Evolutionary conservation across 164 flowering plant species (phyloP).

Genomic region (Stephania japonica): DNA sequence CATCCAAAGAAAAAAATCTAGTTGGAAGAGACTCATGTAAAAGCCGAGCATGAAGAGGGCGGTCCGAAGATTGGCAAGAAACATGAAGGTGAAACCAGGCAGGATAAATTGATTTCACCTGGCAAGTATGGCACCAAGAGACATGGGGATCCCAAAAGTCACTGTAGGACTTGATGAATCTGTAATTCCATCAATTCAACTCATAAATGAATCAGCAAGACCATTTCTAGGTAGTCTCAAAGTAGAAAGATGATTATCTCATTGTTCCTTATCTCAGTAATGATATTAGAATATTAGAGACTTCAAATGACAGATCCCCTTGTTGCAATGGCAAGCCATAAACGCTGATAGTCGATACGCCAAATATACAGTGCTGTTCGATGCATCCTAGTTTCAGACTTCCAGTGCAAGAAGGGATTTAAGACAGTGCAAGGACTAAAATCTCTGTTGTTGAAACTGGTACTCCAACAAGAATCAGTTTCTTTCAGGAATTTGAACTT

Average conservation of each 20-base stretch:
- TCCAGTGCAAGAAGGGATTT: slow-evolving; percentile 33
- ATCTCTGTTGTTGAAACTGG: slow-evolving; percentile 10
- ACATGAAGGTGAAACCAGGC: slow-evolving; percentile 36
- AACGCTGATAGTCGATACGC: slow-evolving; percentile 24
- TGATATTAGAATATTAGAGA: slow-evolving; percentile 30
- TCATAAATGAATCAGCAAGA: background rate
- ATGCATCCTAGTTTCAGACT: slow-evolving; percentile 6
- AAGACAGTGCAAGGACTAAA: slow-evolving; percentile 22
- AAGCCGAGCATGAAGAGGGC: slow-evolving; percentile 21
- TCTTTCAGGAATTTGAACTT: too few species aligned
- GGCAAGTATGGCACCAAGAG: slow-evolving; percentile 66
- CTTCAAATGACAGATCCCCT: slow-evolving; percentile 31
- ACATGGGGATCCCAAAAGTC: slow-evolving; percentile 81
- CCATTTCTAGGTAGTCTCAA: slow-evolving; percentile 22
- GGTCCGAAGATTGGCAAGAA: slow-evolving; percentile 27
- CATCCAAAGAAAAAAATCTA: background rate
- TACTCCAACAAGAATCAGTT: slow-evolving; percentile 13
- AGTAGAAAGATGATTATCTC: slow-evolving; percentile 48
- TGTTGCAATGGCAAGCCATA: slow-evolving; percentile 15
- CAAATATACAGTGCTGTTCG: slow-evolving; percentile 15
- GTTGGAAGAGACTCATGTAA: background rate
- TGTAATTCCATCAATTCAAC: slow-evolving; percentile 20
- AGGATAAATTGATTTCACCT: slow-evolving; percentile 66
- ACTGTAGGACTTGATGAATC: slow-evolving; percentile 71
- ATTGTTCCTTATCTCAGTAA: slow-evolving; percentile 18